phyloP scores from a whole-genome alignment of 2,329 filamentous ascomycete species.

The Claviceps maximensis region DNA sequence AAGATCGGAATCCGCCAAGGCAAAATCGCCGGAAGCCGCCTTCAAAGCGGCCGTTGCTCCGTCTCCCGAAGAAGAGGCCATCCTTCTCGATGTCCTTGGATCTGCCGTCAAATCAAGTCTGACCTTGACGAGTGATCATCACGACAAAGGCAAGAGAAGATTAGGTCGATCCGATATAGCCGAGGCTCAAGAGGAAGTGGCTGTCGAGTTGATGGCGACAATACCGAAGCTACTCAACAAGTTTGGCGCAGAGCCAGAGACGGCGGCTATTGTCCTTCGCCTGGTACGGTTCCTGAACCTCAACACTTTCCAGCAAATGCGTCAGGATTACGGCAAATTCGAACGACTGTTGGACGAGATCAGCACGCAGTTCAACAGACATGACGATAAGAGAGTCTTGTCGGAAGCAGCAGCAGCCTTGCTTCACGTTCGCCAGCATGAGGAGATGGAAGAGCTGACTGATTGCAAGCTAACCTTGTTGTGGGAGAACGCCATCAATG shows the following conservation, averaged over 20 bases:
- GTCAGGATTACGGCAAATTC: constrained; percentile 73
- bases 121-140: constrained; percentile 49
- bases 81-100: constrained; percentile 77
- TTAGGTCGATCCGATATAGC: constrained; percentile 47
- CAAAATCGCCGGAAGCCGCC: constrained; percentile 40
- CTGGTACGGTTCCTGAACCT: constrained; percentile 79
- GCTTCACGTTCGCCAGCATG: constrained; percentile 71
- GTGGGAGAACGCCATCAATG: constrained; percentile 73
- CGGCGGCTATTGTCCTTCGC: constrained; percentile 72
- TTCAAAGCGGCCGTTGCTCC: constrained; percentile 64
- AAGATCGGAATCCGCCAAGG: constrained; percentile 35
- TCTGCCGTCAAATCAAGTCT: constrained; percentile 67
- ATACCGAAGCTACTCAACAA: constrained; percentile 85
- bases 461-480: constrained; percentile 67
- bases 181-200: constrained; percentile 66
- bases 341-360: constrained; percentile 77
- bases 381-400: constrained; percentile 74
- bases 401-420: constrained; percentile 73
- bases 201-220: constrained; percentile 59
- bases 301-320: constrained; percentile 75
- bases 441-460: constrained; percentile 77
- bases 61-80: constrained; percentile 62
- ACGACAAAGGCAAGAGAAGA: constrained; percentile 45
- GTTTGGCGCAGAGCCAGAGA: constrained; percentile 78
- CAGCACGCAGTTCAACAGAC: constrained; percentile 85